These are phyloP conservation scores for Syzygium aqueum DNA, from an alignment of 345 rosid genomes.

Conservation along the genomic window DNA sequence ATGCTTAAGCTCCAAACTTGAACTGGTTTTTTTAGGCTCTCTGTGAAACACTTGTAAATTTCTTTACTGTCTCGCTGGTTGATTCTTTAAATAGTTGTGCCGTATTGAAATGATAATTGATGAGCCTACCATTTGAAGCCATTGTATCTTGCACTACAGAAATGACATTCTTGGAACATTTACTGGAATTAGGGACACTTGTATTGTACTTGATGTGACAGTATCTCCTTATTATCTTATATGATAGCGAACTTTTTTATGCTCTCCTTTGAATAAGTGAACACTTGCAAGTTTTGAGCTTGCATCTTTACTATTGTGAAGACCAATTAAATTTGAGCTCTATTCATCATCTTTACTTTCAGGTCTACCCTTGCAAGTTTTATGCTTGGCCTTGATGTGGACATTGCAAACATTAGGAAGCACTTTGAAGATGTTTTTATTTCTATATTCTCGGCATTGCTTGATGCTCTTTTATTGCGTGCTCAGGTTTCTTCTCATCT, in stretches of 20 bases:
- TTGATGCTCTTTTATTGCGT: slow-evolving; percentile 75
- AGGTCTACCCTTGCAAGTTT: slow-evolving; percentile 83
- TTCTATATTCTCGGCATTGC: slow-evolving; percentile 69
- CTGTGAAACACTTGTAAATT: background rate
- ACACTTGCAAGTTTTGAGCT: background rate
- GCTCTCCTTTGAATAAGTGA: background rate
- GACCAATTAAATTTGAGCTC: background rate
- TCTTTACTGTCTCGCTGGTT: background rate
- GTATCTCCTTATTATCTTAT: background rate
- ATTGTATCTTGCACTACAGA: background rate
- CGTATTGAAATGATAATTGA: background rate
- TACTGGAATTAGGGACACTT: background rate
- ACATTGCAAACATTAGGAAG: slow-evolving; percentile 27
- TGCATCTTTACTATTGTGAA: background rate
- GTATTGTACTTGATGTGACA: background rate
- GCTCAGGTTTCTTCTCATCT: slow-evolving; percentile 53
- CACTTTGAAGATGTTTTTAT: slow-evolving; percentile 49
- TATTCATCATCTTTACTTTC: slow-evolving; percentile 6
- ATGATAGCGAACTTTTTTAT: background rate
- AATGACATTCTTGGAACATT: background rate
- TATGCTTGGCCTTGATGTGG: slow-evolving; percentile 50
- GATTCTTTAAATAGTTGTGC: background rate
- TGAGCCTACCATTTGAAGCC: background rate
- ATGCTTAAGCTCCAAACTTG: background rate
- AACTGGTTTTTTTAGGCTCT: background rate